A percentile compares a stretch with the other conserved stretches of the same genome.
Evolutionary conservation across 176 grass and related monocot genomes (phyloP).

Genomic region (Otatea glauca): DNA sequence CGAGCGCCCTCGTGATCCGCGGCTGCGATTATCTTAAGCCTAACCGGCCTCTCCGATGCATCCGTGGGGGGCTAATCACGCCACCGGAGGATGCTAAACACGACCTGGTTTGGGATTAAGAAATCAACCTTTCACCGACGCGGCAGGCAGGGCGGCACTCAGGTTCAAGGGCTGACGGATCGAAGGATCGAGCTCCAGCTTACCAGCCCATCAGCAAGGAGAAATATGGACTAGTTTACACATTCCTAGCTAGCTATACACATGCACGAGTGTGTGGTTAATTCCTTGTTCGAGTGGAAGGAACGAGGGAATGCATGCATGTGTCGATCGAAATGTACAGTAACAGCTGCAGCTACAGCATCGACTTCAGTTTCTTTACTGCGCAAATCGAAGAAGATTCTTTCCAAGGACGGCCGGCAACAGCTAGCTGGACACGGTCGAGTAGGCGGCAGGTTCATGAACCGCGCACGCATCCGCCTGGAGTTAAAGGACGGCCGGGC

Average conservation of each 20-base stretch:
- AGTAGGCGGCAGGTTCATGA: slow-evolving; percentile 52
- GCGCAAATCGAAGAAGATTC: slow-evolving; percentile 28
- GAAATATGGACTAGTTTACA: slow-evolving; percentile 20
- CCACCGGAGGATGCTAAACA: slow-evolving; percentile 7
- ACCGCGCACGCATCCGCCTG: slow-evolving; percentile 11
- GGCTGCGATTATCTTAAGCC: slow-evolving; percentile 42
- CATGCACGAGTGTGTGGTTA: not conserved
- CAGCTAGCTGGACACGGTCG: not conserved
- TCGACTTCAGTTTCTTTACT: not conserved
- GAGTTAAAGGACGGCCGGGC: not conserved
- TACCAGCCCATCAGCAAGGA: slow-evolving; percentile 3
- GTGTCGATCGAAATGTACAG: not conserved
- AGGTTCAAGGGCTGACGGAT: slow-evolving; percentile 43
- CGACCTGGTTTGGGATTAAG: slow-evolving; percentile 5
- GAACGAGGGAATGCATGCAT: slow-evolving; percentile 17
- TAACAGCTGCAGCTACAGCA: not conserved
- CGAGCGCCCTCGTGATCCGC: slow-evolving; percentile 45
- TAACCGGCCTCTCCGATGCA: not conserved
- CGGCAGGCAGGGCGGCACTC: slow-evolving; percentile 29
- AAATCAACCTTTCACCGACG: not conserved
- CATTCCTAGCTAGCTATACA: not conserved
- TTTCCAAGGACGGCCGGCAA: slow-evolving; percentile 23
- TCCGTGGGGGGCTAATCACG: slow-evolving; percentile 36
- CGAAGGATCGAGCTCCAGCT: slow-evolving; percentile 40
- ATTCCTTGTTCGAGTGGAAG: slow-evolving; percentile 12